Percentiles rank a stretch among this genome's conserved stretches.
These are phyloP conservation scores for Oryza meridionalis DNA, from an alignment of 176 grass and related monocot species.

Conservation along the genomic window DNA sequence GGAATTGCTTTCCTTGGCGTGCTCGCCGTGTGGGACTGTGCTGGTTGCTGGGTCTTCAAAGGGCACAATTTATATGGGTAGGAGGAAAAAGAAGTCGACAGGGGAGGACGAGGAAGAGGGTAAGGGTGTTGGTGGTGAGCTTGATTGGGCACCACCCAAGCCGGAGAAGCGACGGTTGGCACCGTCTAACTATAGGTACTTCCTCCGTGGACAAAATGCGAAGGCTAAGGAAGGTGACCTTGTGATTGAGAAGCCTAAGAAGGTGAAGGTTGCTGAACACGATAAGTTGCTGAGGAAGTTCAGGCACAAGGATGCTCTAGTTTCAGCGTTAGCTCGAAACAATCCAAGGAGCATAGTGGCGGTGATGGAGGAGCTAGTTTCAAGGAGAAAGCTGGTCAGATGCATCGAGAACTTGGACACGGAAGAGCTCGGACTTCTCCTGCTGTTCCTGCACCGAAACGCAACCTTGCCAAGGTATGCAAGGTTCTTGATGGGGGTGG, in stretches of 20 bases:
- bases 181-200: constrained; percentile 67
- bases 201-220: constrained; percentile 69
- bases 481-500: constrained; percentile 71
- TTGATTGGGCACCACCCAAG: constrained; percentile 50
- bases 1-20: constrained; percentile 73
- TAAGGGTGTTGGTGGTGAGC: constrained; percentile 32
- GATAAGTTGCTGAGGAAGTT: constrained; percentile 85
- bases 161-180: constrained; percentile 48
- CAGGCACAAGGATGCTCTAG: constrained; percentile 83
- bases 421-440: constrained; percentile 55
- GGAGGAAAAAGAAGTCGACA: constrained; percentile 55
- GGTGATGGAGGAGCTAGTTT: constrained; percentile 87
- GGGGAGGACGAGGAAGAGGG: constrained; percentile 40
- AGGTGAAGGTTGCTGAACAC: constrained; percentile 75
- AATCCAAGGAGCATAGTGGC: constrained; percentile 55
- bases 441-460: constrained; percentile 67
- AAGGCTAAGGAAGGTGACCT: constrained; percentile 72
- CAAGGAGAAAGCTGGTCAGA: constrained; percentile 79
- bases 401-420: constrained; percentile 67
- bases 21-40: constrained; percentile 67
- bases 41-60: constrained; percentile 75
- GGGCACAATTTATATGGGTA: constrained; percentile 70
- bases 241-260: constrained; percentile 58
- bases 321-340: constrained; percentile 64
- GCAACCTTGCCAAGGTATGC: constrained; percentile 68